A percentile compares a stretch with the other conserved stretches of the same genome.
Evolutionary conservation across 2,329 filamentous ascomycete species (phyloP).

Genomic region (Alternaria ethzedia): DNA sequence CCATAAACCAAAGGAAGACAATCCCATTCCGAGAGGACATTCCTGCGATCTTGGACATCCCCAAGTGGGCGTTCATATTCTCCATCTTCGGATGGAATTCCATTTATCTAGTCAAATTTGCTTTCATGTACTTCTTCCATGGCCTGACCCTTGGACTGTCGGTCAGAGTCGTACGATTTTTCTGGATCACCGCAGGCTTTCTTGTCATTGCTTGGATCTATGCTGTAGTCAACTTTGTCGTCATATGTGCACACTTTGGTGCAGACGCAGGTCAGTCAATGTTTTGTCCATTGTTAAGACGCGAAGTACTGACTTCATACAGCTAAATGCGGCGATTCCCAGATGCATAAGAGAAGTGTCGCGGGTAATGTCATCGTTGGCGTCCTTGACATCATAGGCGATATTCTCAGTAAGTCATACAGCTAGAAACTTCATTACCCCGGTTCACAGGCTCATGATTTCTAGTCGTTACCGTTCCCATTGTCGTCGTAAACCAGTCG

Average conservation of each 20-base stretch:
- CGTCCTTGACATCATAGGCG: constrained; percentile 5
- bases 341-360: neutral
- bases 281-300: neutral
- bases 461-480: neutral
- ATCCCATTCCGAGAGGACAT: constrained; percentile 6
- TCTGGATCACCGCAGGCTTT: neutral
- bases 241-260: constrained; percentile 6
- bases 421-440: neutral
- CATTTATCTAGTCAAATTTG: constrained; percentile 7
- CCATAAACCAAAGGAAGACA: constrained; percentile 5
- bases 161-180: neutral
- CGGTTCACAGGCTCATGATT: neutral
- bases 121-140: constrained; percentile 8
- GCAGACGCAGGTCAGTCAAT: neutral
- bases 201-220: neutral
- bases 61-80: constrained; percentile 4
- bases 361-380: neutral
- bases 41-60: constrained; percentile 1
- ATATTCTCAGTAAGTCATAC: neutral
- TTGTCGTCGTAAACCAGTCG: constrained; percentile 2
- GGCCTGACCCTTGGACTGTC: neutral
- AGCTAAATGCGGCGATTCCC: constrained; percentile 5
- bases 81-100: constrained; percentile 4
- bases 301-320: neutral
- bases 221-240: neutral